Base-by-base conservation (phyloP, 2,329 filamentous ascomycete genomes). In the Hypomyces rosellus region DNA sequence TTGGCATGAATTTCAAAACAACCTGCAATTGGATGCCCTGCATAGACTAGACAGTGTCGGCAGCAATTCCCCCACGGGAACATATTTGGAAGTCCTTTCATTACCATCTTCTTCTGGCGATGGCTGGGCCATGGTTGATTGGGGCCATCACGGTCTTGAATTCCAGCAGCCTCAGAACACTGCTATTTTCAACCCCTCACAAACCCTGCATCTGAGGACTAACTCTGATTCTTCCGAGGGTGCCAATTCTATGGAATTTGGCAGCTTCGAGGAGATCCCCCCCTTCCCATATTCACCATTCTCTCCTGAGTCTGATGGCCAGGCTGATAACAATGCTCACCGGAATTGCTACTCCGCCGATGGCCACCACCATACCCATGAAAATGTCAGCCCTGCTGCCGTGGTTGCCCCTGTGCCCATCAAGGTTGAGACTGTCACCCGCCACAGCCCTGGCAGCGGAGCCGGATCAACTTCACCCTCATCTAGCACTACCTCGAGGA, bases 161-260 rank as follows among this genome's bases (percentile, higher is more conserved):
- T 69, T 70, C 52, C 65, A 69, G 45, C 73, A 75, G 51, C 65
- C 73, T 38, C 78, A 80, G 46, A 80, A 74, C 55, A 68, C 75
- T 38, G 84, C 88, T 57, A 91, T 96, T 63, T 95, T 95, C 75
- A 96, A 96, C 69, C 92, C 92, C 2, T 83, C 86, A 55, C 88
- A 96, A 71, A 95, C 90, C 1, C 74, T 97, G 46, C 92, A 96
- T 71, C 79, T 95, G 62, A 82, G 91, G 59, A 91, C 86, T 49
- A 84, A 86, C 61, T 96, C 91, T 4, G 89, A 95, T 61, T 93
- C 89, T 2, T 93, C 87, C 1, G 86, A 91, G 34, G 81, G 84
- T 59, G 68, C 81, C 67, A 75, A 78, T 66, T 74, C 85, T 63
- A 64, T 86, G 75, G 65, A 89, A 71, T 67, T 89, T 77, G 73